Evolutionary conservation across 75 land plant genomes (phyloP), one percentile per base, ranked within the genome.

Genomic region (Selaginella moellendorffii): DNA sequence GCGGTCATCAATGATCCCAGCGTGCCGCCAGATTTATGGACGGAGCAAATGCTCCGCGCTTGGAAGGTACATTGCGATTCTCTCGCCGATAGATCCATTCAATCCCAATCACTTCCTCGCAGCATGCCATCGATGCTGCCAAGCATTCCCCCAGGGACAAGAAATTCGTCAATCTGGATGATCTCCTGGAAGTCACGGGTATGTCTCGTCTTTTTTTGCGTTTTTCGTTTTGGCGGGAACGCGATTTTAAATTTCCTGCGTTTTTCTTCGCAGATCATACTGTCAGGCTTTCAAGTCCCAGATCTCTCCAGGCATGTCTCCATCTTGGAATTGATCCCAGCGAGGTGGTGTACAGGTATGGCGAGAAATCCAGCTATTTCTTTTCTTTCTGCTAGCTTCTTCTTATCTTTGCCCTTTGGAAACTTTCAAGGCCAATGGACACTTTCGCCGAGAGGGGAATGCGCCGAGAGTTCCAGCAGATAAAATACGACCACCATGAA

Each of bases 261-360:
- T 22, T 24, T 24, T 20, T 30, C 10, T 46, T 51, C 1, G 26
- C 67, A 67, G 69, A 67, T 18, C 28, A 67, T 51, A n/a, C 27
- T n/a, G n/a, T 67, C n/a, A 24, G 36, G 26, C 24, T 69, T 14
- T 51, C 10, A 28, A 69, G 71, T 31, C 71, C 71, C 2, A 30
- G 71, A 36, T 69, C 71, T 14, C 24, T 69, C 26, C 71, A 69
- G 53, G 71, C 71, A 1, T 69, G 71, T 42, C 54, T 69, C 26
- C 53, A 69, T 1, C 66, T 69, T 61, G 71, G 71, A 61, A 22
- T 69, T 25, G 71, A 69, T 62, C 71, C 71, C 1, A 8, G 23
- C 30, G 66, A 69, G 2, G 22, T 69, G 29, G 71, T 29, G 1
- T 62, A 62, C 71, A 69, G 71, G 71, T 69, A 30, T 31, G 17